Percentiles rank a stretch among this genome's conserved stretches.
phyloP scores from a whole-genome alignment of 2,329 filamentous ascomycete genomes.

The Mariannaea sp. region DNA sequence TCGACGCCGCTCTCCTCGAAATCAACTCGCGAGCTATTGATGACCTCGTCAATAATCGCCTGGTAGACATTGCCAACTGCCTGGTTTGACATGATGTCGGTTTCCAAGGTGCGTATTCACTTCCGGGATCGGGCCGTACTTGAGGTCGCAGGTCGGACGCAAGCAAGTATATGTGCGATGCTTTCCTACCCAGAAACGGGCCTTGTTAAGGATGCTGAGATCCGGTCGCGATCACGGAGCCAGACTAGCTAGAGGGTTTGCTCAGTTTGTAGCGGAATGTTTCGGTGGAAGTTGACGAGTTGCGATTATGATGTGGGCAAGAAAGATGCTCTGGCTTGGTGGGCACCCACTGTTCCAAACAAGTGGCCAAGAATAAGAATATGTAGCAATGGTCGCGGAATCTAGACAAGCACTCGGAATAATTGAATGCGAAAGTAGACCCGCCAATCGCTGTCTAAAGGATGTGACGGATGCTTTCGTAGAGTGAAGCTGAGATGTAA shows the following conservation, averaged over 20 bases:
- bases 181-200: neutral
- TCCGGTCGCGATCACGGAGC: neutral
- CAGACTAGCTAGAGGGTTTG: neutral
- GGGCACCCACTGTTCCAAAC: constrained; percentile 8
- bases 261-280: constrained; percentile 4
- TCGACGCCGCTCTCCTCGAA: constrained; percentile 97
- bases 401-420: neutral
- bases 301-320: constrained; percentile 11
- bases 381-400: constrained; percentile 7
- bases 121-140: neutral
- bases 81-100: constrained; percentile 59
- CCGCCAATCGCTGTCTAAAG: neutral
- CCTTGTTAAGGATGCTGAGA: neutral
- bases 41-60: constrained; percentile 80
- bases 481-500: constrained; percentile 20
- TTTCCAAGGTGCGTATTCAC: constrained; percentile 13
- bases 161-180: neutral
- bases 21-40: constrained; percentile 88
- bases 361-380: constrained; percentile 7
- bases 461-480: constrained; percentile 18
- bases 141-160: constrained; percentile 11
- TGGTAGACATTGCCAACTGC: constrained; percentile 79
- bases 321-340: constrained; percentile 13
- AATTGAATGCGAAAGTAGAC: constrained; percentile 18
- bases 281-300: constrained; percentile 4